phyloP scores from a whole-genome alignment of 371 early-diverging fungal genomes.

The Mucor piriformis region DNA sequence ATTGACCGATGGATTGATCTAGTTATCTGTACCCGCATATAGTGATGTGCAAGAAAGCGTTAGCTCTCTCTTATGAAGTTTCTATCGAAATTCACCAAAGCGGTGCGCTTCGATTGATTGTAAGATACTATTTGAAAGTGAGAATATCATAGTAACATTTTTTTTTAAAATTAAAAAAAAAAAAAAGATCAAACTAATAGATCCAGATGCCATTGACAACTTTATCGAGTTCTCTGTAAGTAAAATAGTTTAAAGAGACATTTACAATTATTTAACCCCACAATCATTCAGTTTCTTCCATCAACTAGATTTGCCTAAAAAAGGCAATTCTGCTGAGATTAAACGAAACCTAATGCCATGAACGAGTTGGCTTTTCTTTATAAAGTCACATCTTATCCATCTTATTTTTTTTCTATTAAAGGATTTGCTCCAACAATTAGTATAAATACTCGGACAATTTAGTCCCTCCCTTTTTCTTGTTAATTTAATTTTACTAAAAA shows the following conservation, averaged over 20 bases:
- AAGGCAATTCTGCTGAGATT: constrained; percentile 29
- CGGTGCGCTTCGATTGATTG: constrained; percentile 39
- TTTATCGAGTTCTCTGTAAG: neutral
- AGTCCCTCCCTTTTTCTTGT: neutral
- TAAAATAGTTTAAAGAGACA: neutral
- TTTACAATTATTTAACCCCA: neutral
- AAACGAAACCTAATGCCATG: neutral
- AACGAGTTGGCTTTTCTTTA: neutral
- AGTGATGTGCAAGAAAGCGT: constrained; percentile 32
- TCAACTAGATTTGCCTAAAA: constrained; percentile 23
- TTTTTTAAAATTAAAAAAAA: neutral
- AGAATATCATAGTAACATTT: neutral
- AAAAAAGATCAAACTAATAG: neutral
- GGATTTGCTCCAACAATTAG: neutral
- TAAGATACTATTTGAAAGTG: constrained; percentile 15
- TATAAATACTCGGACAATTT: constrained; percentile 13
- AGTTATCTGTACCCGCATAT: constrained; percentile 44
- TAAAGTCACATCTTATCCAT: constrained; percentile 30
- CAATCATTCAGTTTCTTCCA: constrained; percentile 19
- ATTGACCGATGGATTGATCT: neutral
- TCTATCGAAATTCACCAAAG: constrained; percentile 34
- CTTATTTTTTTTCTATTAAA: constrained; percentile 3
- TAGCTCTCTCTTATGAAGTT: constrained; percentile 40
- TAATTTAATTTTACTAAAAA: neutral
- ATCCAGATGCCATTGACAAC: neutral